Conservation (phyloP, 305 asterid species). For the Lippia alba region DNA sequence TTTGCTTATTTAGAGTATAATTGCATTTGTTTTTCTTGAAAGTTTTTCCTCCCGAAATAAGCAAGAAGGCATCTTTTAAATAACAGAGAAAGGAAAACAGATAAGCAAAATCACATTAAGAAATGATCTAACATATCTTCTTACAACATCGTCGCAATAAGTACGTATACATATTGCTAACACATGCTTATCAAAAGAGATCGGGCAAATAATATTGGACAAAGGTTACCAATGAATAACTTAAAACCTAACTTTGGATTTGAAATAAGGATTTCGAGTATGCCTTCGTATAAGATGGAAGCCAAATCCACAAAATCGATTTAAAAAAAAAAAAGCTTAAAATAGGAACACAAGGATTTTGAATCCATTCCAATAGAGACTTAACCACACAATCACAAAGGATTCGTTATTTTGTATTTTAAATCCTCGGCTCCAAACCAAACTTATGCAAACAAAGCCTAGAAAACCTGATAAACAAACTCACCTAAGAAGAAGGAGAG, state of each 20-base stretch:
- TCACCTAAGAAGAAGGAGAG: conserved; percentile 81
- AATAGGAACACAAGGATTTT: too few relatives aligned
- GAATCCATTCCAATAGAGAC: too few relatives aligned
- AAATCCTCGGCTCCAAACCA: too few relatives aligned
- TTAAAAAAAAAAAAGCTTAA: too few relatives aligned
- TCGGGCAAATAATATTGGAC: conserved; percentile 3
- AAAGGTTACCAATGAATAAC: conserved; percentile 11
- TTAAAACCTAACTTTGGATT: not conserved
- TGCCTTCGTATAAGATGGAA: too few relatives aligned
- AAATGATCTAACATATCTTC: conserved; percentile 1
- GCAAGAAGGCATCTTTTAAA: not conserved
- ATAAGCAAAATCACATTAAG: conserved; percentile 9
- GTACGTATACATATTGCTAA: conserved; percentile 8
- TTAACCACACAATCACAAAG: too few relatives aligned
- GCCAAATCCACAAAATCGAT: too few relatives aligned
- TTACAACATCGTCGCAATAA: conserved; percentile 23
- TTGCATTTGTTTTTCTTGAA: too few relatives aligned
- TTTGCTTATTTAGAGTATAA: too few relatives aligned
- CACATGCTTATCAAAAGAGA: conserved; percentile 6
- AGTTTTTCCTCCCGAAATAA: not conserved
- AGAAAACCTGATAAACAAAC: not conserved
- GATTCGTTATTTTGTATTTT: too few relatives aligned
- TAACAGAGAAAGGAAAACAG: conserved; percentile 18
- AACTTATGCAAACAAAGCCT: too few relatives aligned
- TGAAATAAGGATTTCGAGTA: too few relatives aligned